phyloP scores from a whole-genome alignment of 768 basidiomycete species.

The Suillus variegatus region DNA sequence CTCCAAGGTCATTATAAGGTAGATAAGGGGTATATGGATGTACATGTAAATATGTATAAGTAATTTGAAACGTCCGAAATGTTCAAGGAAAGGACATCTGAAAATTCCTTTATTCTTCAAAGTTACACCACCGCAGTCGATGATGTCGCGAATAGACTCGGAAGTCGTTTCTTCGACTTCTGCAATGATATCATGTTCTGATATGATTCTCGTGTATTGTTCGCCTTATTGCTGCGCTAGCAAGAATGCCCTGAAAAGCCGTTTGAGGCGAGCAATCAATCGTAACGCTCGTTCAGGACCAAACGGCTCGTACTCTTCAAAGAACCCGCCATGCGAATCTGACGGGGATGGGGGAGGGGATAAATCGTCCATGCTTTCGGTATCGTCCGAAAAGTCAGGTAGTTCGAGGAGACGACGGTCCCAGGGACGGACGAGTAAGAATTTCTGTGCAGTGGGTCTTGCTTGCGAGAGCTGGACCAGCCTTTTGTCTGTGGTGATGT shows the following conservation, averaged over 20 bases:
- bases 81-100: too few species aligned
- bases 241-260: not conserved
- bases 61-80: too few species aligned
- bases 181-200: not conserved
- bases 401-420: not conserved
- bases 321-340: not conserved
- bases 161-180: not conserved
- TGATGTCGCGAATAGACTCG: not conserved
- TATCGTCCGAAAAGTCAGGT: not conserved
- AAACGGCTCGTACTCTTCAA: not conserved
- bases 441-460: not conserved
- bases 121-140: not conserved
- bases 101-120: not conserved
- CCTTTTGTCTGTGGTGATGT: not conserved
- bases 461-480: not conserved
- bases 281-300: not conserved
- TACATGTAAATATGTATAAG: too few species aligned
- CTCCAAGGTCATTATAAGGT: too few species aligned
- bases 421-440: not conserved
- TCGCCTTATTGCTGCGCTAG: not conserved
- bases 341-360: not conserved
- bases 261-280: not conserved
- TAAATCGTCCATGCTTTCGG: not conserved
- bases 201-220: not conserved
- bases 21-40: too few species aligned